These are phyloP conservation scores for Phyllosticta citriasiana DNA, from an alignment of 2,329 filamentous ascomycete species.

Conservation along the genomic window DNA sequence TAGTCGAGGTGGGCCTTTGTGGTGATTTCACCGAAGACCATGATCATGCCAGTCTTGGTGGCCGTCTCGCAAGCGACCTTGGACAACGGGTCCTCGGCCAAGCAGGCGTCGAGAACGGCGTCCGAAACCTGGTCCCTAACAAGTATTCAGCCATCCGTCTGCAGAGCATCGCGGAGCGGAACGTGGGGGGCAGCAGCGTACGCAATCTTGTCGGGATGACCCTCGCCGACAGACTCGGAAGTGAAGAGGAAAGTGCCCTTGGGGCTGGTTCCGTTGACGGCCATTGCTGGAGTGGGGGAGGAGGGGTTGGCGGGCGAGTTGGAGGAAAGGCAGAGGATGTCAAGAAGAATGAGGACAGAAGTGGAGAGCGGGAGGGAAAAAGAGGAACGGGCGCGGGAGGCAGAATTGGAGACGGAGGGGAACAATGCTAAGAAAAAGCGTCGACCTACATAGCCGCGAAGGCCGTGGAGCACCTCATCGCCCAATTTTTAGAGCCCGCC, in stretches of 20 bases:
- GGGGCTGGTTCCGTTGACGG: conserved; percentile 6
- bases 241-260: conserved; percentile 38
- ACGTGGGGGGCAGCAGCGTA: conserved; percentile 23
- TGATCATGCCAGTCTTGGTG: conserved; percentile 99
- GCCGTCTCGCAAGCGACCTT: conserved; percentile 98
- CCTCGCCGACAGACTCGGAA: conserved; percentile 42
- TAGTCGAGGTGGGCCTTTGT: conserved; percentile 94
- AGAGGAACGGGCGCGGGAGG: conserved; percentile 1
- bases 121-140: conserved; percentile 87
- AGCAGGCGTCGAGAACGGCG: conserved; percentile 95
- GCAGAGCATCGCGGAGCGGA: background rate
- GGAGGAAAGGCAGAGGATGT: conserved; percentile 10
- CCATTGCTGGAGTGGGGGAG: conserved; percentile 2
- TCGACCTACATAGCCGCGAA: conserved; percentile 5
- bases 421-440: conserved; percentile 9
- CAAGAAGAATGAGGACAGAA: conserved; percentile 15
- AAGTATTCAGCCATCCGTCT: background rate
- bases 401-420: conserved; percentile 13
- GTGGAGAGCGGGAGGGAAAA: conserved; percentile 17
- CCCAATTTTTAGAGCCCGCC: background rate
- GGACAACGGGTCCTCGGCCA: conserved; percentile 88
- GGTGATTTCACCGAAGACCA: conserved; percentile 78
- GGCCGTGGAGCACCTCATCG: conserved; percentile 7
- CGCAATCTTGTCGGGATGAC: conserved; percentile 91
- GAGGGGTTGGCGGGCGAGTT: background rate